Conservation (phyloP, 1,284 basidiomycete genomes). For the Leccinum insolens region DNA sequence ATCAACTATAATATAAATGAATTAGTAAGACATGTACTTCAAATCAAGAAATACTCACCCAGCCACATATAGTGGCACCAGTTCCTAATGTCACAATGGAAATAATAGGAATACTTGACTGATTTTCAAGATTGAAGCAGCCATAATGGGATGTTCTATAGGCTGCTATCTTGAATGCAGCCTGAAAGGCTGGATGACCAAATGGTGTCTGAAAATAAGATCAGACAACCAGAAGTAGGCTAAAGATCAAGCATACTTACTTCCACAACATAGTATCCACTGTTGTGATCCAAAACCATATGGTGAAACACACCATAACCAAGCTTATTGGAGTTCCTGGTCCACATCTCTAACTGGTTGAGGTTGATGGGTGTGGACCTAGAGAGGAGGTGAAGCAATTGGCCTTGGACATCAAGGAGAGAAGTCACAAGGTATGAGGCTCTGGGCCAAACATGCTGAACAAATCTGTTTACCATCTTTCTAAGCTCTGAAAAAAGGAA, state of each 20-base stretch:
- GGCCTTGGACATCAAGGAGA: not conserved
- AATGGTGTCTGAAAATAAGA: not conserved
- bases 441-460: not conserved
- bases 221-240: not conserved
- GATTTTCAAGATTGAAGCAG: not conserved
- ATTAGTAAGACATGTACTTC: not conserved
- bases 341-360: not conserved
- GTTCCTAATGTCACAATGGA: not conserved
- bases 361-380: not conserved
- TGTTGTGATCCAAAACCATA: not conserved
- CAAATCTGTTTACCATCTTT: too few relatives aligned
- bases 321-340: not conserved
- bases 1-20: not conserved
- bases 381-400: not conserved
- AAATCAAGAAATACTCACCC: not conserved
- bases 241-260: not conserved
- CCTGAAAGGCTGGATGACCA: not conserved
- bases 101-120: not conserved
- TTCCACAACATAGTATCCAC: not conserved
- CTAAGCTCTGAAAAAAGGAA: too few relatives aligned
- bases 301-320: not conserved
- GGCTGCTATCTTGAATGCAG: not conserved
- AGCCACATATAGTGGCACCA: not conserved
- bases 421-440: not conserved
- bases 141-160: not conserved